These are phyloP conservation scores for Saccharomyces hybrid DNA, from an alignment of 1,139 yeast species.

Conservation along the genomic window DNA sequence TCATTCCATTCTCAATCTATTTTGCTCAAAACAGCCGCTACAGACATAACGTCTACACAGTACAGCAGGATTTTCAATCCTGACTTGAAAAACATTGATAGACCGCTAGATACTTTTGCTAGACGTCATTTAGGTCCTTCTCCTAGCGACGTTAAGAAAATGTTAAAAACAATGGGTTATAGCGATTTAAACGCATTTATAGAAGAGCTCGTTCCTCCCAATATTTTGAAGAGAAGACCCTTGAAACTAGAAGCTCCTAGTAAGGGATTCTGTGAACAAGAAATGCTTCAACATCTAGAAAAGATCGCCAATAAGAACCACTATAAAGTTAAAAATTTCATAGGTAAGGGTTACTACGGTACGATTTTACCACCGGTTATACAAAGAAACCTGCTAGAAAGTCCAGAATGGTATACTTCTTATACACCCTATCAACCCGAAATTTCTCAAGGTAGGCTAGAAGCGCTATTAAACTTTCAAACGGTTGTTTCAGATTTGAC, in stretches of 20 bases:
- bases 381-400: slow-evolving; percentile 83
- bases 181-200: slow-evolving; percentile 64
- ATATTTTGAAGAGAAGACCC: slow-evolving; percentile 61
- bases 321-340: slow-evolving; percentile 56
- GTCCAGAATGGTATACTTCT: slow-evolving; percentile 97
- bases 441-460: slow-evolving; percentile 92
- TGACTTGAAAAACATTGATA: slow-evolving; percentile 11
- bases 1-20: slow-evolving; percentile 1
- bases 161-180: slow-evolving; percentile 56
- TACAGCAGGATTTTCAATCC: slow-evolving; percentile 17
- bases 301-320: slow-evolving; percentile 69
- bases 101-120: slow-evolving; percentile 66
- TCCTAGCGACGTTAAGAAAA: slow-evolving; percentile 49
- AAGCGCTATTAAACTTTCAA: slow-evolving; percentile 82
- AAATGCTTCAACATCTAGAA: slow-evolving; percentile 64
- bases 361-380: slow-evolving; percentile 87
- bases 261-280: slow-evolving; percentile 71
- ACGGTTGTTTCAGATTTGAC: slow-evolving; percentile 84
- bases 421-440: slow-evolving; percentile 98
- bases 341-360: slow-evolving; percentile 93
- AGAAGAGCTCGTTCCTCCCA: slow-evolving; percentile 65
- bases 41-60: slow-evolving; percentile 17
- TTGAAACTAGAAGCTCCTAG: slow-evolving; percentile 47
- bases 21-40: slow-evolving; percentile 1
- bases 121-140: slow-evolving; percentile 90